Conservation (phyloP, 1,284 basidiomycete genomes). For the Apiotrichum montevideense region DNA sequence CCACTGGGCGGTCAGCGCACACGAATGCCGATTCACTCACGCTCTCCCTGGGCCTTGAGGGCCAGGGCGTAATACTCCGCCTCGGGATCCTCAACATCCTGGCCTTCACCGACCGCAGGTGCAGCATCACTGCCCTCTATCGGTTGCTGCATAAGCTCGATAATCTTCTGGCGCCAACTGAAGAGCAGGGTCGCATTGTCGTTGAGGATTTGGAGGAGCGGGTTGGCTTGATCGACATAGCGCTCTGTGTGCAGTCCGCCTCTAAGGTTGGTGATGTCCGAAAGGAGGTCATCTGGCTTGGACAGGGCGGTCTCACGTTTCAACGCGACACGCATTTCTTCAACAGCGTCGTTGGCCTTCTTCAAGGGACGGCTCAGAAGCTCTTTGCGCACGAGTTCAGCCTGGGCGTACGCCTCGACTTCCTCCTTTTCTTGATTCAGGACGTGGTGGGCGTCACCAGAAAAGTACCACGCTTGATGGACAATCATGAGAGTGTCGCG, state of each 20-base stretch:
- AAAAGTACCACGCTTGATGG: slow-evolving; percentile 38
- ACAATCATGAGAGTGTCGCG: slow-evolving; percentile 33
- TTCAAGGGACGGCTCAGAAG: slow-evolving; percentile 33
- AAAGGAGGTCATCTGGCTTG: slow-evolving; percentile 25
- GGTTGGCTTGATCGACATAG: slow-evolving; percentile 22
- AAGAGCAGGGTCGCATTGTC: slow-evolving; percentile 40
- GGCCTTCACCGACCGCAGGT: slow-evolving; percentile 15
- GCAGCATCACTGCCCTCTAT: slow-evolving; percentile 29
- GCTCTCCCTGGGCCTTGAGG: slow-evolving; percentile 41
- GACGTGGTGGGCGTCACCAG: slow-evolving; percentile 38
- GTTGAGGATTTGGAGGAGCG: slow-evolving; percentile 37
- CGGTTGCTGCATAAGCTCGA: slow-evolving; percentile 28
- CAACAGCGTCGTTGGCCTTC: slow-evolving; percentile 22
- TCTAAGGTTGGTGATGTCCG: slow-evolving; percentile 10
- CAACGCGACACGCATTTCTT: slow-evolving; percentile 12
- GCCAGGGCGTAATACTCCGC: slow-evolving; percentile 43
- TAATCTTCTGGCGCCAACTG: slow-evolving; percentile 37
- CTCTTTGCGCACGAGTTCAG: slow-evolving; percentile 34
- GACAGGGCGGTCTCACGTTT: slow-evolving; percentile 9
- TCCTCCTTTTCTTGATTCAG: slow-evolving; percentile 27
- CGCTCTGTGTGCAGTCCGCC: slow-evolving; percentile 26
- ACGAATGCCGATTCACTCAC: slow-evolving; percentile 13
- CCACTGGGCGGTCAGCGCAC: slow-evolving; percentile 22
- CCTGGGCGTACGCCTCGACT: slow-evolving; percentile 15
- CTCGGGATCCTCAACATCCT: slow-evolving; percentile 34